These are phyloP conservation scores for Cryptosporidium viatorum DNA, from an alignment of 169 alveolate genomes.

Conservation along the genomic window DNA sequence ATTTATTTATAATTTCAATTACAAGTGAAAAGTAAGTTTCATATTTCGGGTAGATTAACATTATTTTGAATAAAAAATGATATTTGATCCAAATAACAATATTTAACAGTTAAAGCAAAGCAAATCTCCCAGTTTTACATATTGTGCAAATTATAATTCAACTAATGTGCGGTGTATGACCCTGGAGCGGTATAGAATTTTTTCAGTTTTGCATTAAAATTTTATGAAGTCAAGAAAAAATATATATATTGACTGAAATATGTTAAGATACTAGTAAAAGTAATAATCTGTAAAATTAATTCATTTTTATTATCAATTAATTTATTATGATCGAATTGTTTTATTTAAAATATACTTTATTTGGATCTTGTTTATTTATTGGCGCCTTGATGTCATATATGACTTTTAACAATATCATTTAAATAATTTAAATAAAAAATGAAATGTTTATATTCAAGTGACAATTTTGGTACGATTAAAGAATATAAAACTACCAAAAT, in stretches of 20 bases:
- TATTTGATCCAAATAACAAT: background rate
- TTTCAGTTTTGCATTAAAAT: background rate
- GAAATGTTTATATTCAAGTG: slow-evolving; percentile 60
- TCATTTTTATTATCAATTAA: background rate
- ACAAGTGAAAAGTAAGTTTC: background rate
- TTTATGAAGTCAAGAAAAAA: background rate
- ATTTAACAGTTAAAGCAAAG: background rate
- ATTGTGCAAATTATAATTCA: background rate
- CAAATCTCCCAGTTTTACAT: background rate
- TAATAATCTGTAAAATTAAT: too few species aligned
- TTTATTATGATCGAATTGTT: background rate
- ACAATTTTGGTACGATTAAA: slow-evolving; percentile 40
- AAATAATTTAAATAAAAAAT: background rate
- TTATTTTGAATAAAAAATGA: background rate
- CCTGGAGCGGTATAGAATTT: slow-evolving; percentile 6
- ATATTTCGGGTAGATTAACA: background rate
- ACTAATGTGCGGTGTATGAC: slow-evolving; percentile 11
- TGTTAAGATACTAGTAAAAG: too few species aligned
- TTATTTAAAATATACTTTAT: background rate
- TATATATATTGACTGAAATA: background rate
- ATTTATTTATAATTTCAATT: slow-evolving; percentile 21
- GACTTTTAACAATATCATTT: slow-evolving; percentile 4
- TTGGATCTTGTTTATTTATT: slow-evolving; percentile 9
- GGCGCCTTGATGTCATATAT: slow-evolving; percentile 16
- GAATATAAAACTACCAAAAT: slow-evolving; percentile 16